Evolutionary conservation across 75 land plant species (phyloP), one percentile per base, ranked within the genome.

Genomic region (Pinus taeda): DNA sequence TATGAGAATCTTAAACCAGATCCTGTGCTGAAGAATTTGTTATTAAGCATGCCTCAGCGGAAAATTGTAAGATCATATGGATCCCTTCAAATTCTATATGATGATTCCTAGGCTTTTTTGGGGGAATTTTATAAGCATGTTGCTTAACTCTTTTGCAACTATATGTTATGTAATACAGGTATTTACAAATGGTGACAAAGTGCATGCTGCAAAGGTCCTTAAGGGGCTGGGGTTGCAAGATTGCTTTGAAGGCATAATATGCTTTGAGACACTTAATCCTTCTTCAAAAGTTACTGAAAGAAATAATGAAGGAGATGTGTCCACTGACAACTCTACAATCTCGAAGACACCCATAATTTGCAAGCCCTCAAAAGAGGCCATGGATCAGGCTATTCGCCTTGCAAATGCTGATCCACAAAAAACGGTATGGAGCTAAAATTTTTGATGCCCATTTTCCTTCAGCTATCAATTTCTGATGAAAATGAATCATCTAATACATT

Each of bases 191-290:
- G 88, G 84, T 24, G 95, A 94, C 79, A 83, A 80, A 75, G 74
- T 78, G 6, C 97, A 94, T 75, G 93, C 97, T 7, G 83, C 80
- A 17, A 85, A 83, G 76, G 95, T 60, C 18, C 88, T 94, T 18
- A 79, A 66, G 64, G 82, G 39, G 49, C 90, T 94, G n/a, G 95
- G 97, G 3, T 64, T 94, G 74, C 91, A 94, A 77, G 95, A 87
- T 60, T 92, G 95, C 45, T 94, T 94, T 82, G 87, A 94, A 76
- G 90, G 90, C 30, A 82, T 94, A 39, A 83, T 94, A 20, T 92
- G 95, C 83, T 94, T 94, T 79, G 98, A 95, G 77, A 90, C 88
- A 17, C 79, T 95, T 30, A 95, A 92, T 76, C 80, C 91, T 17
- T 79, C 74, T 42, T 74, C 72, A 36, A 75, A 82, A 59, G 57